Evolutionary conservation across 1,284 basidiomycete species (phyloP).

Genomic region (Rhizopogon parksii): DNA sequence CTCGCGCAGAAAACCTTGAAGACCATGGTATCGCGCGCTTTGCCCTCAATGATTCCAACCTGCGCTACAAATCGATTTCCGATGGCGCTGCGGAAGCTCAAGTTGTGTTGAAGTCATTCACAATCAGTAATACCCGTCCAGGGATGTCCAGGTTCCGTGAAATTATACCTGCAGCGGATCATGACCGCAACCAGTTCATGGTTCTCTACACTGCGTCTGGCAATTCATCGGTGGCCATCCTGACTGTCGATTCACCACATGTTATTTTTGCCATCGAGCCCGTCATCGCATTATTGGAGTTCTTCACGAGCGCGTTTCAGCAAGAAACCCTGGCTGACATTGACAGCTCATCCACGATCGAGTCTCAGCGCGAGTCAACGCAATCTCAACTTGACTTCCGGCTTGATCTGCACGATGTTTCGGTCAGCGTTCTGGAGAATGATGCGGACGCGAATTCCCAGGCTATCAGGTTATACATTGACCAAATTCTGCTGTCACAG

Average conservation of each 20-base stretch:
- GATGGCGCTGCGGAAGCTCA: constrained; percentile 85
- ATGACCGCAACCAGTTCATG: constrained; percentile 94
- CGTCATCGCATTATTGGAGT: constrained; percentile 81
- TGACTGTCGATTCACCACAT: constrained; percentile 91
- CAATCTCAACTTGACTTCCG: constrained; percentile 54
- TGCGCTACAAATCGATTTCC: constrained; percentile 81
- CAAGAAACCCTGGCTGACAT: constrained; percentile 19
- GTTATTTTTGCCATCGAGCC: constrained; percentile 94
- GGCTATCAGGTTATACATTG: constrained; percentile 82
- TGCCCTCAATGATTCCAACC: constrained; percentile 72
- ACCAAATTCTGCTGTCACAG: constrained; percentile 86
- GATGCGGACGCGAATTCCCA: constrained; percentile 78
- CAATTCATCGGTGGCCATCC: constrained; percentile 67
- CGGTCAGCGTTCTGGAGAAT: constrained; percentile 84
- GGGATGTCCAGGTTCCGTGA: constrained; percentile 87
- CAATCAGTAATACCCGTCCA: constrained; percentile 83
- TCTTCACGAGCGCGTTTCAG: constrained; percentile 67
- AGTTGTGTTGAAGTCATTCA: constrained; percentile 83
- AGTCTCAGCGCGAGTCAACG: constrained; percentile 14
- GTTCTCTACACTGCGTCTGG: constrained; percentile 79
- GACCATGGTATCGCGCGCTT: constrained; percentile 84
- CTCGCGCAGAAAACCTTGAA: constrained; percentile 54
- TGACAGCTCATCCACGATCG: constrained; percentile 11
- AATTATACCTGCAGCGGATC: constrained; percentile 87
- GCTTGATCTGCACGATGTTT: constrained; percentile 88